phyloP scores from a whole-genome alignment of 1,139 yeast species.

The Saccharomyces hybrid region DNA sequence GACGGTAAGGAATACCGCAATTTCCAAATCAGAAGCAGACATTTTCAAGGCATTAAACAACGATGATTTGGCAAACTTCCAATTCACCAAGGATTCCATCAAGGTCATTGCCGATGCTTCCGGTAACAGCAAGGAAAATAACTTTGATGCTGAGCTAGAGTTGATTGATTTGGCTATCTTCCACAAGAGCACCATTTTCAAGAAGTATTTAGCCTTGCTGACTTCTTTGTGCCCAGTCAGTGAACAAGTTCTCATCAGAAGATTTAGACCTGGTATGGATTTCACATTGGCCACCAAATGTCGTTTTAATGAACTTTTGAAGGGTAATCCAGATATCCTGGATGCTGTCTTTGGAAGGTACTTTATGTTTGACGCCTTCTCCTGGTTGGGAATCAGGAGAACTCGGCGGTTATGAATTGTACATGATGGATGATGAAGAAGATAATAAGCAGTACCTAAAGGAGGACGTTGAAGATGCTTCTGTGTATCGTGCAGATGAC shows the following conservation, averaged over 20 bases:
- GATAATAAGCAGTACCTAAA: slow-evolving; percentile 13
- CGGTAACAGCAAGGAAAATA: slow-evolving; percentile 9
- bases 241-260: slow-evolving; percentile 64
- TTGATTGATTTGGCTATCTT: slow-evolving; percentile 52
- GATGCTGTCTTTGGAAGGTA: slow-evolving; percentile 45
- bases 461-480: slow-evolving; percentile 32
- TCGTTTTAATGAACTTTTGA: slow-evolving; percentile 38
- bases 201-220: slow-evolving; percentile 58
- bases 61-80: slow-evolving; percentile 50
- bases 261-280: slow-evolving; percentile 93
- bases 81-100: slow-evolving; percentile 30
- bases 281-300: slow-evolving; percentile 83
- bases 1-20: slow-evolving; percentile 49
- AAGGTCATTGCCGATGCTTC: slow-evolving; percentile 14
- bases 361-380: slow-evolving; percentile 71
- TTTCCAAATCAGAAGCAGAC: slow-evolving; percentile 24
- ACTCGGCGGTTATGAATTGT: slow-evolving; percentile 86
- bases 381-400: slow-evolving; percentile 82
- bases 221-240: slow-evolving; percentile 60
- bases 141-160: slow-evolving; percentile 27
- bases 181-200: slow-evolving; percentile 54
- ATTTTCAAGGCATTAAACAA: slow-evolving; percentile 33
- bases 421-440: slow-evolving; percentile 56
- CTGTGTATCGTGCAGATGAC: slow-evolving; percentile 44
- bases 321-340: slow-evolving; percentile 27